These are phyloP conservation scores for Cutaneotrichosporon sp. DNA, from an alignment of 1,284 basidiomycete genomes.

Conservation along the genomic window DNA sequence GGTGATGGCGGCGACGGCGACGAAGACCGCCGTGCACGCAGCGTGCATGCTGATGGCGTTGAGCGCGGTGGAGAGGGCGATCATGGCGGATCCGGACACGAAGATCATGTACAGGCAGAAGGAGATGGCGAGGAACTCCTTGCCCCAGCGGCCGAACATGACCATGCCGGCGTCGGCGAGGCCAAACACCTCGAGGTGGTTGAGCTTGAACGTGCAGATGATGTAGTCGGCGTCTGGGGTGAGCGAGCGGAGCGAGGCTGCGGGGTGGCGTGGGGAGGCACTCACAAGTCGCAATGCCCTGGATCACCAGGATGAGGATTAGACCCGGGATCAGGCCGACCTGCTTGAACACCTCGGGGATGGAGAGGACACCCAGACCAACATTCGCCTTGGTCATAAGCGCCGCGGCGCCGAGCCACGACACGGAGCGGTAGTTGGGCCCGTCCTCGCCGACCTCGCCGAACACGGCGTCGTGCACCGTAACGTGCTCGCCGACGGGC, in stretches of 20 bases:
- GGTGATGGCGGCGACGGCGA: slow-evolving; percentile 39
- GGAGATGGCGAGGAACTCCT: slow-evolving; percentile 21
- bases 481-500: no score
- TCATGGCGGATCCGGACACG: slow-evolving; percentile 29
- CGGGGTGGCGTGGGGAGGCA: neutral
- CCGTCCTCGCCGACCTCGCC: slow-evolving; percentile 29
- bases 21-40: slow-evolving; percentile 49
- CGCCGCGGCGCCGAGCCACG: slow-evolving; percentile 17
- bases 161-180: slow-evolving; percentile 35
- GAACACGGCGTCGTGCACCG: slow-evolving; percentile 32
- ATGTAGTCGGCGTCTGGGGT: slow-evolving; percentile 17
- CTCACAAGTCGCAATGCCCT: slow-evolving; percentile 33
- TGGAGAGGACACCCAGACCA: slow-evolving; percentile 41
- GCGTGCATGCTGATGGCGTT: slow-evolving; percentile 51
- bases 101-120: slow-evolving; percentile 28
- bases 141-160: slow-evolving; percentile 28
- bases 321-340: slow-evolving; percentile 42
- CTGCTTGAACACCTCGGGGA: slow-evolving; percentile 36
- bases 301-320: slow-evolving; percentile 34
- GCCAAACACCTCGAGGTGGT: slow-evolving; percentile 30
- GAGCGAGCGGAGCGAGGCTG: neutral
- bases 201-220: slow-evolving; percentile 28
- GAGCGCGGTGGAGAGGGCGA: slow-evolving; percentile 50
- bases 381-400: slow-evolving; percentile 39
- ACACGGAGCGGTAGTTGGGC: slow-evolving; percentile 36